Evolutionary conservation across 345 rosid species (phyloP).

Genomic region (Lenwebbia sp.): DNA sequence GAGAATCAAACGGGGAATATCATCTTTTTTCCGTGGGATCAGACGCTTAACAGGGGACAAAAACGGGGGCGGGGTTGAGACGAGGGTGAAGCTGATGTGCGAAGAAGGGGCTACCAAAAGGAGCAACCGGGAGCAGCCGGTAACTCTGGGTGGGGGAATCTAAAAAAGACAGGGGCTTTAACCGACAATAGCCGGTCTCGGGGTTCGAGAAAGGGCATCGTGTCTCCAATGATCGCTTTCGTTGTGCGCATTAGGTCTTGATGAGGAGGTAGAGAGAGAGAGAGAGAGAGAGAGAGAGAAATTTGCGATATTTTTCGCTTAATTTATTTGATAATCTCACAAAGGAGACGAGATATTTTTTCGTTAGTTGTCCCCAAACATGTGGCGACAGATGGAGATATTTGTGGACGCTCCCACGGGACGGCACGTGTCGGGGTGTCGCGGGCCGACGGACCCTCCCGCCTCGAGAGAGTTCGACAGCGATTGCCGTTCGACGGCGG

Average conservation of each 20-base stretch:
- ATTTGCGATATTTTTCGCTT: background rate
- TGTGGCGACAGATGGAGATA: background rate
- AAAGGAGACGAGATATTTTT: background rate
- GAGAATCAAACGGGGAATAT: background rate
- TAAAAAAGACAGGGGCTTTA: background rate
- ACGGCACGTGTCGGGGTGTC: background rate
- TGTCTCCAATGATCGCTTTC: background rate
- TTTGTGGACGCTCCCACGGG: too few species aligned
- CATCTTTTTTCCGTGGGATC: background rate
- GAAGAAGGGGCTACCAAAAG: background rate
- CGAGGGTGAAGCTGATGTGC: background rate
- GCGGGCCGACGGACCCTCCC: background rate
- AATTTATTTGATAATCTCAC: too few species aligned
- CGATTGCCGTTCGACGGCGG: accelerated
- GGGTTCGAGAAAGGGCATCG: background rate
- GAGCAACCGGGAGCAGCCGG: background rate
- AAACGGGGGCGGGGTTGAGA: background rate
- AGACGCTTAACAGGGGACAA: background rate
- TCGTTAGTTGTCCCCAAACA: background rate
- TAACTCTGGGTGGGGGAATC: background rate
- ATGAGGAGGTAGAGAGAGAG: background rate
- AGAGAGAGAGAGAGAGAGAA: background rate
- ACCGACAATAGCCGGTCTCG: background rate
- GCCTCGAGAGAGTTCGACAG: background rate
- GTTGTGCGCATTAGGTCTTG: background rate